These are phyloP conservation scores for Fusarium burgessii DNA, from an alignment of 2,329 filamentous ascomycete genomes.

Conservation along the genomic window DNA sequence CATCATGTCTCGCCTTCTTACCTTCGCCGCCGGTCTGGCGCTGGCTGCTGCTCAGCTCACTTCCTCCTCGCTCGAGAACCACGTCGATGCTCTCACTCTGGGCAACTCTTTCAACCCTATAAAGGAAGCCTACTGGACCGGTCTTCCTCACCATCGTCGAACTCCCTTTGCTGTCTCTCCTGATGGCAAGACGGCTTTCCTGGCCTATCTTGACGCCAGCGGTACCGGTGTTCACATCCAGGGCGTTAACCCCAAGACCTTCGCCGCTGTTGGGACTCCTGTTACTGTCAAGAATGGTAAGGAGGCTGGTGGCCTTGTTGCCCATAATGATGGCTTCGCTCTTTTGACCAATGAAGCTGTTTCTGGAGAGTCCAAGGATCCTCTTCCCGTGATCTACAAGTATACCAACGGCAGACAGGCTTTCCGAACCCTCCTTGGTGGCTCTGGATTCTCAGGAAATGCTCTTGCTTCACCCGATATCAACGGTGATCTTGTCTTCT, in stretches of 20 bases:
- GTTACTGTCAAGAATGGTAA: slow-evolving; percentile 66
- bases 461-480: slow-evolving; percentile 68
- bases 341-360: slow-evolving; percentile 69
- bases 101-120: slow-evolving; percentile 66
- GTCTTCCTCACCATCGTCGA: slow-evolving; percentile 69
- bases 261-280: slow-evolving; percentile 63
- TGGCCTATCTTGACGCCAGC: slow-evolving; percentile 70
- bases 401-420: slow-evolving; percentile 66
- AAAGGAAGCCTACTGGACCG: slow-evolving; percentile 71
- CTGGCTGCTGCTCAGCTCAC: slow-evolving; percentile 44
- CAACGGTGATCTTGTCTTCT: slow-evolving; percentile 73
- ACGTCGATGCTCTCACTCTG: slow-evolving; percentile 60
- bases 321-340: slow-evolving; percentile 74
- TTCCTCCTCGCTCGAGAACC: slow-evolving; percentile 45
- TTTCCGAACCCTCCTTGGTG: slow-evolving; percentile 71
- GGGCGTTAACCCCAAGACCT: slow-evolving; percentile 65
- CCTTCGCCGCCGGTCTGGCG: slow-evolving; percentile 44
- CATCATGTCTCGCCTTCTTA: slow-evolving; percentile 42
- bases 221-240: slow-evolving; percentile 69
- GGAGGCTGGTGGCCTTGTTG: slow-evolving; percentile 71
- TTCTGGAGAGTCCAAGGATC: slow-evolving; percentile 62
- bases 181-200: slow-evolving; percentile 67
- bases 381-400: slow-evolving; percentile 69
- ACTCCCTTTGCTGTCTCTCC: slow-evolving; percentile 73
- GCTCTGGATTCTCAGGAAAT: slow-evolving; percentile 63